Conservation (phyloP, 108 stramenopile genomes). For the Conticribra guillardii region DNA sequence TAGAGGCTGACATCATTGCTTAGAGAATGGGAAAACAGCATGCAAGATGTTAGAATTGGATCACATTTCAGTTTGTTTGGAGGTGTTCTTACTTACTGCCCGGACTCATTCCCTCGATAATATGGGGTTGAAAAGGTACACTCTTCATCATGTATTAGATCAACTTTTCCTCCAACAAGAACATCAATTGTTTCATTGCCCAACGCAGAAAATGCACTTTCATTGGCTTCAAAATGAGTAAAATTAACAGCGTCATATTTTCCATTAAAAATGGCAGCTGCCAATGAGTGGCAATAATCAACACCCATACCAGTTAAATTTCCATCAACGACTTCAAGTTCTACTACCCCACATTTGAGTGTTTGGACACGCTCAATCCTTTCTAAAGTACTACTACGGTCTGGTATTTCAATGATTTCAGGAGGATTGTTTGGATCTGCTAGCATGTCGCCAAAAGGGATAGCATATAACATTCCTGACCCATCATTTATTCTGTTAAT, state of each 20-base stretch:
- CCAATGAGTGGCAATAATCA: constrained; percentile 49
- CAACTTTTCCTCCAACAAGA: constrained; percentile 43
- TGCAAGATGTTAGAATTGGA: constrained; percentile 18
- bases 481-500: constrained; percentile 55
- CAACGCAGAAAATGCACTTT: constrained; percentile 39
- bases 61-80: constrained; percentile 6
- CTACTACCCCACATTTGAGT: constrained; percentile 16
- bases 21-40: neutral
- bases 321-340: constrained; percentile 5
- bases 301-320: constrained; percentile 49
- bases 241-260: constrained; percentile 25
- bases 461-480: constrained; percentile 46
- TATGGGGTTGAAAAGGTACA: constrained; percentile 44
- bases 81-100: neutral
- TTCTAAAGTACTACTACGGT: constrained; percentile 27
- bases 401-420: constrained; percentile 15
- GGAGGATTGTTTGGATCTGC: too few species aligned
- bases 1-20: constrained; percentile 28
- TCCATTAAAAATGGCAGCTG: constrained; percentile 55
- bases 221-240: constrained; percentile 25
- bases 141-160: constrained; percentile 37
- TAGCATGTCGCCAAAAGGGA: constrained; percentile 44
- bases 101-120: constrained; percentile 36
- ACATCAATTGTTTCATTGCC: constrained; percentile 53
- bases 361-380: constrained; percentile 47